These are phyloP conservation scores for Mimosa pudica DNA, from an alignment of 306 rosid genomes.

Conservation along the genomic window DNA sequence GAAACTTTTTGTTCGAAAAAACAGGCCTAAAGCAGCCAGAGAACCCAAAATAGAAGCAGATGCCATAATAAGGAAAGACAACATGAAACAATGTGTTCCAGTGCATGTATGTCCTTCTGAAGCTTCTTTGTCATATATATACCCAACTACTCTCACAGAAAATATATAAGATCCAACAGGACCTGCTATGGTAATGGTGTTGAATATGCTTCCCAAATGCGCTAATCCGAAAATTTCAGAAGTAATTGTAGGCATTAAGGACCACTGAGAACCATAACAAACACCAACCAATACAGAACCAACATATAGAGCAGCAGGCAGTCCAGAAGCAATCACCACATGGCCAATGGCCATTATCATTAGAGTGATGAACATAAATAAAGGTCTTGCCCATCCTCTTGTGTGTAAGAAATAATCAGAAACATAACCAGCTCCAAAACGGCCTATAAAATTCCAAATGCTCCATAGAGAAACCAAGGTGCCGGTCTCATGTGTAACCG, in stretches of 20 bases:
- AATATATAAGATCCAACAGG: conserved; percentile 65
- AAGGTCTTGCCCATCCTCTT: conserved; percentile 71
- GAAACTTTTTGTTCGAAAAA: conserved; percentile 55
- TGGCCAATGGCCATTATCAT: conserved; percentile 50
- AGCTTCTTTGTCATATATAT: conserved; percentile 53
- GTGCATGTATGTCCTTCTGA: conserved; percentile 33
- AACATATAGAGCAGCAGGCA: conserved; percentile 49
- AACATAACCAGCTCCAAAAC: conserved; percentile 72
- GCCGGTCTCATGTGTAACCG: conserved; percentile 57
- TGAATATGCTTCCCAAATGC: conserved; percentile 68
- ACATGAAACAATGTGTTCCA: conserved; percentile 47
- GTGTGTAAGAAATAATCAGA: conserved; percentile 66
- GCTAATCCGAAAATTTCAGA: conserved; percentile 74
- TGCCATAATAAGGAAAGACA: conserved; percentile 50
- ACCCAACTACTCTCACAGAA: conserved; percentile 58
- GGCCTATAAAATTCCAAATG: conserved; percentile 89
- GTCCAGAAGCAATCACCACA: conserved; percentile 51
- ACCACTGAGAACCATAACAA: conserved; percentile 69
- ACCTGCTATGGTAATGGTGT: conserved; percentile 55
- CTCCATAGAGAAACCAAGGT: conserved; percentile 81
- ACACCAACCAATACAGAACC: conserved; percentile 59
- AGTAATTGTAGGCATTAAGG: conserved; percentile 63
- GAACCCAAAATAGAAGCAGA: conserved; percentile 49
- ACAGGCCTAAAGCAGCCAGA: conserved; percentile 49
- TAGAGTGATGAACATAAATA: conserved; percentile 58